phyloP scores from a whole-genome alignment of 805 yeast species.

The Metschnikowia proteae region DNA sequence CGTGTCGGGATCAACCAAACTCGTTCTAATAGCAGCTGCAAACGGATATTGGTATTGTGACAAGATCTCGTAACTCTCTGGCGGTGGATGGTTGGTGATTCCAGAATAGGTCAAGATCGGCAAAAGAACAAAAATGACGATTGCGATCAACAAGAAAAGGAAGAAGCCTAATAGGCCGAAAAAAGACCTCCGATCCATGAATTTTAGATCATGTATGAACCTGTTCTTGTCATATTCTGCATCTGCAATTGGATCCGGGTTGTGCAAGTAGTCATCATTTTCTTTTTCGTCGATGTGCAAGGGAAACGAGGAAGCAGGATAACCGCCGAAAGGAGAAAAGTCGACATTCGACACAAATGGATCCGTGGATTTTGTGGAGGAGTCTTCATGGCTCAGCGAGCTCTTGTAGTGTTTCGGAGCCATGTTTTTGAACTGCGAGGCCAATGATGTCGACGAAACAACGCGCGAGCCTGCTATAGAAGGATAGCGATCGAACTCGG shows the following conservation, averaged over 20 bases:
- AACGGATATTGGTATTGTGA: conserved; percentile 32
- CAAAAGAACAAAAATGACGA: conserved; percentile 67
- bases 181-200: conserved; percentile 59
- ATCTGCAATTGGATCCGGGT: conserved; percentile 93
- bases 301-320: conserved; percentile 91
- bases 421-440: conserved; percentile 10
- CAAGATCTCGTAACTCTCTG: conserved; percentile 17
- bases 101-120: conserved; percentile 88
- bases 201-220: conserved; percentile 58
- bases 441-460: conserved; percentile 44
- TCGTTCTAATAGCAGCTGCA: conserved; percentile 33
- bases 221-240: conserved; percentile 76
- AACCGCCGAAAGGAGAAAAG: conserved; percentile 92
- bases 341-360: conserved; percentile 50
- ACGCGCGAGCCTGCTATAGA: conserved; percentile 55
- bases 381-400: conserved; percentile 18
- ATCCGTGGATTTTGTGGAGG: conserved; percentile 21
- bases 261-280: conserved; percentile 90
- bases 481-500: conserved; percentile 68
- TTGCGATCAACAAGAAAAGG: conserved; percentile 53
- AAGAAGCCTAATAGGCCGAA: conserved; percentile 63
- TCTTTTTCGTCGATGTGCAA: conserved; percentile 89
- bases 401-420: conserved; percentile 8
- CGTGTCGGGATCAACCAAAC: conserved; percentile 40
- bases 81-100: conserved; percentile 34